A percentile compares a stretch with the other conserved stretches of the same genome.
phyloP scores from a whole-genome alignment of 116 monocot species.

The Dioscorea cayenensis region DNA sequence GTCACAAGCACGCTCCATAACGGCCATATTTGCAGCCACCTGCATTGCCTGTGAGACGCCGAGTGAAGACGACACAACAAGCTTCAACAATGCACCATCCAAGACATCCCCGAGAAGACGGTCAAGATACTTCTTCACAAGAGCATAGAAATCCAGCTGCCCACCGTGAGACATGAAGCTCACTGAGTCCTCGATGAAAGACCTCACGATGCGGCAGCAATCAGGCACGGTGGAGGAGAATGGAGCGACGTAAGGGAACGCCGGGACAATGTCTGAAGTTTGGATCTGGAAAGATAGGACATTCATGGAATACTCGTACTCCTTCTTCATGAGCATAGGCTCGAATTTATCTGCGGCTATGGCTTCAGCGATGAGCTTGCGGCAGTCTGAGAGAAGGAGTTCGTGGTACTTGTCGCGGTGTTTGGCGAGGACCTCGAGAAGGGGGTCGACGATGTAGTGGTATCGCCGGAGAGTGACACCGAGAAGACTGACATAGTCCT shows the following conservation, averaged over 20 bases:
- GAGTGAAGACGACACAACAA: slow-evolving; percentile 48
- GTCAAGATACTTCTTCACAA: slow-evolving; percentile 85
- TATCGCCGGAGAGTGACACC: slow-evolving; percentile 76
- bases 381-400: slow-evolving; percentile 83
- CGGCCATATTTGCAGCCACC: slow-evolving; percentile 91
- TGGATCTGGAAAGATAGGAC: slow-evolving; percentile 90
- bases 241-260: slow-evolving; percentile 89
- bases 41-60: slow-evolving; percentile 94
- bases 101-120: slow-evolving; percentile 66
- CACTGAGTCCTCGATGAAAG: slow-evolving; percentile 90
- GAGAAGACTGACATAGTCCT: slow-evolving; percentile 87
- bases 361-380: slow-evolving; percentile 74
- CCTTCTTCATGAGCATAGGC: slow-evolving; percentile 97
- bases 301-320: slow-evolving; percentile 99
- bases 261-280: slow-evolving; percentile 79
- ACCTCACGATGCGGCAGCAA: slow-evolving; percentile 84
- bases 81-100: slow-evolving; percentile 58
- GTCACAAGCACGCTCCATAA: slow-evolving; percentile 84
- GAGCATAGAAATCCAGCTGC: slow-evolving; percentile 68
- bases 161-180: slow-evolving; percentile 95
- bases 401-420: slow-evolving; percentile 98
- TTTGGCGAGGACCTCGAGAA: slow-evolving; percentile 78
- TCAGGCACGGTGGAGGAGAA: slow-evolving; percentile 89
- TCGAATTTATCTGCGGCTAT: slow-evolving; percentile 72
- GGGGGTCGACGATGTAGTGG: slow-evolving; percentile 71